These are phyloP conservation scores for Tulasnella sp. DNA, from an alignment of 768 basidiomycete species.

Conservation along the genomic window DNA sequence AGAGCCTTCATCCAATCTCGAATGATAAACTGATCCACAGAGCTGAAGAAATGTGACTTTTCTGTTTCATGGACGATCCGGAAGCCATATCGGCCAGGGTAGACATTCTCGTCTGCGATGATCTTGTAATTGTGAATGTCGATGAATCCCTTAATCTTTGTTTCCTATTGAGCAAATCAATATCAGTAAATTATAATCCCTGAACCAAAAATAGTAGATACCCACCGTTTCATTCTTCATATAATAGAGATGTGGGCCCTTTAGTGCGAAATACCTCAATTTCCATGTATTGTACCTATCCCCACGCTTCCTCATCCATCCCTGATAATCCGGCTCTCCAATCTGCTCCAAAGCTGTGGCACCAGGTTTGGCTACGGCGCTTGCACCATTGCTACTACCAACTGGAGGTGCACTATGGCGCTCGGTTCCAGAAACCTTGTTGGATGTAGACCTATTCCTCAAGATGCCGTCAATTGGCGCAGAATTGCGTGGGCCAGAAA, in stretches of 20 bases:
- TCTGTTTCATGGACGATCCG: conserved; percentile 80
- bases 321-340: conserved; percentile 75
- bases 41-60: conserved; percentile 83
- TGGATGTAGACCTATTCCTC: no score
- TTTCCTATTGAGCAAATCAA: conserved; percentile 43
- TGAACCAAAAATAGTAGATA: conserved; percentile 19
- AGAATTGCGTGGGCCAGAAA: no score
- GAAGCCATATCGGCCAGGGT: conserved; percentile 92
- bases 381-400: background rate
- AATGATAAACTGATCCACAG: conserved; percentile 67
- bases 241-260: conserved; percentile 83
- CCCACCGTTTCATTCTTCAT: conserved; percentile 50
- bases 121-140: conserved; percentile 87
- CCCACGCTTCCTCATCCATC: conserved; percentile 94
- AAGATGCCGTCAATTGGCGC: no score
- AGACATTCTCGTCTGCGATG: conserved; percentile 78
- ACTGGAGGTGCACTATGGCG: conserved; percentile 4
- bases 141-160: conserved; percentile 91
- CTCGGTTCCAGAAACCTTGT: no score
- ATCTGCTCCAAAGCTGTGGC: conserved; percentile 79
- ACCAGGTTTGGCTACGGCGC: conserved; percentile 30
- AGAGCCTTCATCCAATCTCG: conserved; percentile 99
- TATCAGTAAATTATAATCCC: conserved; percentile 15
- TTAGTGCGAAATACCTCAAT: conserved; percentile 77
- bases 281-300: conserved; percentile 93